Evolutionary conservation across 805 yeast genomes (phyloP).

Genomic region (Yarrowia phangngaensis): DNA sequence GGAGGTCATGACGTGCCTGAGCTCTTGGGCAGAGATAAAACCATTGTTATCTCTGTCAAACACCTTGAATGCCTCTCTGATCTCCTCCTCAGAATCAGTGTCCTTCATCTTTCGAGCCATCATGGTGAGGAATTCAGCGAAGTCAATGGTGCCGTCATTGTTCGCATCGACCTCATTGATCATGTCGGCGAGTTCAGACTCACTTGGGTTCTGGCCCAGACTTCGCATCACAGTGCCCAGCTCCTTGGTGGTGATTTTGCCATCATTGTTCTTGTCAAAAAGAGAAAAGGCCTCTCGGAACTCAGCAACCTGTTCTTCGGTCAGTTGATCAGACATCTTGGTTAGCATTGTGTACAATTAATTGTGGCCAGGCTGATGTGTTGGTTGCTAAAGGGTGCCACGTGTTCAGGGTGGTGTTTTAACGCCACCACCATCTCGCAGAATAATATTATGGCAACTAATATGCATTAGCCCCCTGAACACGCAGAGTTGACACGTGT

Average conservation of each 20-base stretch:
- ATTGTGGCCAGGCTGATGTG: too few species aligned
- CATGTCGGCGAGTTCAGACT: slow-evolving; percentile 92
- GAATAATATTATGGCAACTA: slow-evolving; percentile 9
- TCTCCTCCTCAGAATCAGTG: slow-evolving; percentile 94
- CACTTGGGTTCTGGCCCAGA: slow-evolving; percentile 96
- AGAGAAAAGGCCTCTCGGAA: slow-evolving; percentile 97
- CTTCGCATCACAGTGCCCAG: slow-evolving; percentile 98
- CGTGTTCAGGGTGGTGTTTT: slow-evolving; percentile 6
- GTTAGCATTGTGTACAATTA: slow-evolving; percentile 8
- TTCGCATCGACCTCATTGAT: slow-evolving; percentile 96
- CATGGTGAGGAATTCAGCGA: slow-evolving; percentile 76
- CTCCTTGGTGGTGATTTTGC: slow-evolving; percentile 92
- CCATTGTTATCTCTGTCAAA: slow-evolving; percentile 95
- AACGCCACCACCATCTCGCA: neutral
- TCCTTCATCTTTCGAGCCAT: slow-evolving; percentile 94
- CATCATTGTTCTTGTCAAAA: slow-evolving; percentile 95
- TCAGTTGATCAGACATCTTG: slow-evolving; percentile 60
- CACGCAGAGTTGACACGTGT: too few species aligned
- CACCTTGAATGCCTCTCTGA: slow-evolving; percentile 96
- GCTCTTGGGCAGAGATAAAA: slow-evolving; percentile 91
- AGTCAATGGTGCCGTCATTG: slow-evolving; percentile 85
- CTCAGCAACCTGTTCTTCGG: slow-evolving; percentile 94
- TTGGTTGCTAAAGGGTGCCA: slow-evolving; percentile 17
- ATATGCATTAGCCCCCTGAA: slow-evolving; percentile 18
- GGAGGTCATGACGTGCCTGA: slow-evolving; percentile 93